Evolutionary conservation across 306 rosid species (phyloP).

Genomic region (Prinsepia uniflora): DNA sequence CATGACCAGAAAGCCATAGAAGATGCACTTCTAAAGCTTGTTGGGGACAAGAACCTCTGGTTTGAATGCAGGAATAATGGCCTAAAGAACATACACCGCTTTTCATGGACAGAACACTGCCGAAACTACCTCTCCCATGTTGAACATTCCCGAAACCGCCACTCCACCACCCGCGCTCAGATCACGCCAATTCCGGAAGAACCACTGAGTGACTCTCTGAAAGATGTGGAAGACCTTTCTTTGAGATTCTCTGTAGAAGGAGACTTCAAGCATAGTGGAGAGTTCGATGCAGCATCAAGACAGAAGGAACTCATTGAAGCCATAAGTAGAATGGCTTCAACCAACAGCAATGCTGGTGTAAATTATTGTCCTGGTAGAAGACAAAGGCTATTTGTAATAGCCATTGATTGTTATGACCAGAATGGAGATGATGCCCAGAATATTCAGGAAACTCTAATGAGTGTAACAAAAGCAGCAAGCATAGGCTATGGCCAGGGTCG

Average conservation of each 20-base stretch:
- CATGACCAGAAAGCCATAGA: conserved; percentile 74
- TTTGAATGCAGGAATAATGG: conserved; percentile 70
- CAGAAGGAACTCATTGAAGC: conserved; percentile 74
- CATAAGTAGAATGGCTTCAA: conserved; percentile 42
- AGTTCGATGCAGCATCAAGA: conserved; percentile 50
- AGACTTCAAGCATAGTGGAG: conserved; percentile 48
- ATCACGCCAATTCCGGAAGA: conserved; percentile 60
- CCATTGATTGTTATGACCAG: conserved; percentile 54
- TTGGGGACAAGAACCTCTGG: conserved; percentile 76
- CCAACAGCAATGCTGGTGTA: conserved; percentile 37
- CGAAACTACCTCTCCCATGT: conserved; percentile 73
- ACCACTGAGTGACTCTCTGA: conserved; percentile 70
- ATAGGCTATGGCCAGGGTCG: conserved; percentile 38
- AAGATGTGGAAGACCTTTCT: conserved; percentile 70
- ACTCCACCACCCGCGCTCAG: conserved; percentile 53
- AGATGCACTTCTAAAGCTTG: conserved; percentile 76
- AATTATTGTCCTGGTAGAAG: conserved; percentile 60
- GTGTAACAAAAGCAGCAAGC: conserved; percentile 43
- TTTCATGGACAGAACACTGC: conserved; percentile 86
- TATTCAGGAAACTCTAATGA: conserved; percentile 37
- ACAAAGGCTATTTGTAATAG: conserved; percentile 60
- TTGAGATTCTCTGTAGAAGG: conserved; percentile 67
- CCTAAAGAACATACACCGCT: conserved; percentile 71
- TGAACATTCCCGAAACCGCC: conserved; percentile 57
- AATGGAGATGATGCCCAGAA: conserved; percentile 41